Evolutionary conservation across 306 rosid species (phyloP), one percentile per base, ranked within the genome.

Genomic region (Heteromeles arbutifolia): DNA sequence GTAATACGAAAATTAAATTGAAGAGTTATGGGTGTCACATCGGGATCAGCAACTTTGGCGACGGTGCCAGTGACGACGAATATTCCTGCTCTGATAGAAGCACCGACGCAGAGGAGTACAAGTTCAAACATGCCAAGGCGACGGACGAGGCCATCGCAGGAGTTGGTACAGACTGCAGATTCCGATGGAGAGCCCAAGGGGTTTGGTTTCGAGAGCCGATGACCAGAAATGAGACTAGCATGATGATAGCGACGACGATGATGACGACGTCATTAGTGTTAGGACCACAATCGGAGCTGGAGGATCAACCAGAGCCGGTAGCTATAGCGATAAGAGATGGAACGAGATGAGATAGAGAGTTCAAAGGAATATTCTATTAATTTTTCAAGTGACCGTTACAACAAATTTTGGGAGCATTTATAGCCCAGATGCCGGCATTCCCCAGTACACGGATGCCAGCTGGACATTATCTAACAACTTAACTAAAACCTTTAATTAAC

Each of bases 1-100:
- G 1, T 44, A 48, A 41, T 17, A 11, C 1, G 17, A 29, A 73
- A 31, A 21, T 15, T 31, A 8, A 61, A 59, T 62, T 24, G 80
- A 34, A 43, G 24, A 25, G 76, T 6, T 8, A 11, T 2, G 56
- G 28, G 22, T 14, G 29, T 32, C 52, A 72, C 58, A 95, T 98
- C 98, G 0, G 97, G 99, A 2, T 97, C 97, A 21, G 86, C 78
- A 61, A 90, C 97, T n/a, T 79, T 93, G 69, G 99, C 99, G 54
- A 95, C 99, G 74, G 97, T 95, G 50, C n/a, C 99, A 71, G 99
- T 95, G 73, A 95, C 81, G 66, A 95, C 97, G 75, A 95, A 95
- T 28, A 92, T 92, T 3, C 99, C 97, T 32, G 97, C 96, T 25
- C 97, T 97, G 26, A 95, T 92, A 74, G 97, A 95, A n/a, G 97